Percentiles rank a stretch among this genome's conserved stretches.
phyloP scores from a whole-genome alignment of 2,329 filamentous ascomycete genomes.

The Hypoxylon sp. region DNA sequence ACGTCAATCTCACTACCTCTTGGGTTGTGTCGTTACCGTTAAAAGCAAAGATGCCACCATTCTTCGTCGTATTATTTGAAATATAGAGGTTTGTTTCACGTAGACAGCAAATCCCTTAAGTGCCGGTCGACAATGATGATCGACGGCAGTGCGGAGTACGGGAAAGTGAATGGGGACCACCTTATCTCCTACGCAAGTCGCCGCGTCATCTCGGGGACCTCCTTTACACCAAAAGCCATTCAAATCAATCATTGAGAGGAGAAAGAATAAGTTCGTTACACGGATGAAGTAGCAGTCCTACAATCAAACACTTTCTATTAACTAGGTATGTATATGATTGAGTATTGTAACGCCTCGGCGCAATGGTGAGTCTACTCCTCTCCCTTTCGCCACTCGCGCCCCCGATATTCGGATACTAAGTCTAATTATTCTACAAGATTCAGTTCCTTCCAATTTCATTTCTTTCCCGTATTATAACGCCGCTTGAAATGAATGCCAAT shows the following conservation, averaged over 20 bases:
- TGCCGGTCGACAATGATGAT: constrained; percentile 19
- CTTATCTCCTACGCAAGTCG: constrained; percentile 15
- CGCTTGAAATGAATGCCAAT: constrained; percentile 31
- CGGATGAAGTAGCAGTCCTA: not conserved
- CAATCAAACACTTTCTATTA: constrained; percentile 21
- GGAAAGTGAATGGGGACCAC: constrained; percentile 22
- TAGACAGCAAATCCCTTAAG: constrained; percentile 6
- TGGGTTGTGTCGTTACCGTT: not conserved
- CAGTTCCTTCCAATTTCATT: constrained; percentile 10
- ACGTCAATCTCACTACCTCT: constrained; percentile 26
- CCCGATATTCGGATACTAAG: constrained; percentile 33
- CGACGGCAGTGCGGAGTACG: constrained; percentile 28
- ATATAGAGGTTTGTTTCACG: not conserved
- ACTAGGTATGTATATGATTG: constrained; percentile 17
- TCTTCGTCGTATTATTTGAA: not conserved
- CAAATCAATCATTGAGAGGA: constrained; percentile 4
- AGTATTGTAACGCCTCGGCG: constrained; percentile 11
- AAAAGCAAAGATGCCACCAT: not conserved
- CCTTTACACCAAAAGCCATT: constrained; percentile 3
- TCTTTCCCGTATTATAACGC: constrained; percentile 31
- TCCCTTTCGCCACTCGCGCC: constrained; percentile 14
- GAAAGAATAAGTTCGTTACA: not conserved
- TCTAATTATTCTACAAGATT: constrained; percentile 37
- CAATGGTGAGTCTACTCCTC: constrained; percentile 12
- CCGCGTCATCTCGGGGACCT: constrained; percentile 10